Conservation (phyloP, 148 eudicot species). For the Rhododendron mucronatum region DNA sequence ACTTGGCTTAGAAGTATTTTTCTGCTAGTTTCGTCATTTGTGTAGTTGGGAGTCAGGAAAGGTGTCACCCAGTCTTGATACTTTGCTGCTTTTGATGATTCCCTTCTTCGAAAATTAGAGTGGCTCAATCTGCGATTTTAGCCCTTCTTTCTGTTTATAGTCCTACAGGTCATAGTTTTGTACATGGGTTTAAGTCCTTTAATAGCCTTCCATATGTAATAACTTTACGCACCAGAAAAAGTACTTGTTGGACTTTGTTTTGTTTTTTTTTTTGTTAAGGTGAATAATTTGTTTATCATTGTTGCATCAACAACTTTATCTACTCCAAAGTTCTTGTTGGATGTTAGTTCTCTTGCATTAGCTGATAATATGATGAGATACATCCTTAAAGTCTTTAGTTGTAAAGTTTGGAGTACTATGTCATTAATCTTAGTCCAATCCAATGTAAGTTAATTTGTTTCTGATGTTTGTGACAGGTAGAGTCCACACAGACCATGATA, state of each 20-base stretch:
- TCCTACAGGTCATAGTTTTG: background rate
- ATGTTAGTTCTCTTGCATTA: background rate
- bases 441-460: background rate
- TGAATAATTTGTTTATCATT: background rate
- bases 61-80: background rate
- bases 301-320: background rate
- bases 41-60: background rate
- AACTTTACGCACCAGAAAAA: background rate
- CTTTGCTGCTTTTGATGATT: background rate
- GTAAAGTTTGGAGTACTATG: background rate
- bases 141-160: background rate
- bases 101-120: background rate
- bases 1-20: background rate
- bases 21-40: background rate
- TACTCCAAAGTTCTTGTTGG: background rate
- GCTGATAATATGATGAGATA: background rate
- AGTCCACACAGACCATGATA: conserved; percentile 93
- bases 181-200: background rate
- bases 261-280: background rate
- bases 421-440: background rate
- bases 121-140: background rate
- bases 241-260: background rate
- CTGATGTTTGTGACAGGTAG: conserved; percentile 54
- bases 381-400: background rate
- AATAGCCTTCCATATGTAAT: background rate